Evolutionary conservation across 805 yeast genomes (phyloP), one percentile per base, ranked within the genome.

Genomic region (Metschnikowia proteae): DNA sequence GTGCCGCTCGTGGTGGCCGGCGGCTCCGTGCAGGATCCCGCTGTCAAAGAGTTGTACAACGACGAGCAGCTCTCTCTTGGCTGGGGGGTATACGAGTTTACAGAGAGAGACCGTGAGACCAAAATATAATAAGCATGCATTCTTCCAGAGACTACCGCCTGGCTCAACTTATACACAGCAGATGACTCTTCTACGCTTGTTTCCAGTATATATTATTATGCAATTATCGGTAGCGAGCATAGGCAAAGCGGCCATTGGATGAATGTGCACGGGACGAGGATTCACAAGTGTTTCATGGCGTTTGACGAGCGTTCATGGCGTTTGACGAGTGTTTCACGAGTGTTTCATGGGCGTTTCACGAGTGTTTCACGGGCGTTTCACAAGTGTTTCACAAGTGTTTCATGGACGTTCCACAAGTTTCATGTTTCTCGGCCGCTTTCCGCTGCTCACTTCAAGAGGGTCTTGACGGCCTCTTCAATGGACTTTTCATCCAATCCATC

Each of bases 11-110:
- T 81, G 33, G 88, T 81, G 38, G 81, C 74, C 10, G 81, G 82
- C 2, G 81, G 84, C 28, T 55, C 55, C 11, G 52, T 55, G 6
- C 32, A 26, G 35, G 13, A 30, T 5, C 26, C 45, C 6, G 22
- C 9, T 8, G 79, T 76, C 38, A 64, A 67, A 42, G 80, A 76
- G 51, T 38, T 82, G 10, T 82, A 80, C 58, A 70, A 73, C 29
- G 71, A 60, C 27, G 79, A 66, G 4, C 50, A 60, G 8, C 66
- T 67, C 0, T 74, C 83, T 38, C 57, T 86, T 35, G 92, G 87
- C 3, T 86, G 88, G 88, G 86, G 85, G n/a, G 66, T 80, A 32
- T 86, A 82, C 58, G 74, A 74, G 56, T 81, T 76, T 55, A 76
- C 73, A 31, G 53, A 40, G 8, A 5, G 28, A 25, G 30, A 11